A percentile compares a stretch with the other conserved stretches of the same genome.
These are phyloP conservation scores for Phytophthora boehmeriae DNA, from an alignment of 352 stramenopile genomes.

Conservation along the genomic window DNA sequence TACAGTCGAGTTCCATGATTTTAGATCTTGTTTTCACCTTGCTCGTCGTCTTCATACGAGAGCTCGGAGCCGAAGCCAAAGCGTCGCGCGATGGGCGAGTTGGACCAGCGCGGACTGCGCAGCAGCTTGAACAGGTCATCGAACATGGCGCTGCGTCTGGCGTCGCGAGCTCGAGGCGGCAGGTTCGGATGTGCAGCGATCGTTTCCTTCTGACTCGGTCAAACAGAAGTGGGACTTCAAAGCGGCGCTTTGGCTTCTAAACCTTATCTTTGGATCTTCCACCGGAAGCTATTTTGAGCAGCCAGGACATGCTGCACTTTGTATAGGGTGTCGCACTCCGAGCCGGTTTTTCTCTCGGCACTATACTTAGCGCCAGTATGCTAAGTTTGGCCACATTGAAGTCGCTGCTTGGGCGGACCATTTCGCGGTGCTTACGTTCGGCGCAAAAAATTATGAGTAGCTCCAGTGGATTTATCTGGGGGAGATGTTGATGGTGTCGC, in stretches of 20 bases:
- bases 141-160: slow-evolving; percentile 40
- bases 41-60: slow-evolving; percentile 67
- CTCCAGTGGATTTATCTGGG: too few relatives aligned
- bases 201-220: slow-evolving; percentile 21
- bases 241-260: slow-evolving; percentile 23
- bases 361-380: neutral
- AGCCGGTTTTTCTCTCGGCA: neutral
- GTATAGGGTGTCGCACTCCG: slow-evolving; percentile 2
- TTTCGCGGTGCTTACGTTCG: too few relatives aligned
- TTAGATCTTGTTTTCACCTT: slow-evolving; percentile 30
- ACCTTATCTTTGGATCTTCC: slow-evolving; percentile 35
- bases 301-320: neutral
- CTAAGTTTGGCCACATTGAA: too few relatives aligned
- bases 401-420: too few relatives aligned
- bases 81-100: slow-evolving; percentile 73
- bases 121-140: slow-evolving; percentile 85
- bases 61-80: slow-evolving; percentile 72
- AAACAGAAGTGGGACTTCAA: slow-evolving; percentile 8
- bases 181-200: slow-evolving; percentile 29
- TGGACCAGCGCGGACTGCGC: slow-evolving; percentile 78
- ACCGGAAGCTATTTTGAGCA: neutral
- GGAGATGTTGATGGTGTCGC: too few relatives aligned
- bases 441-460: too few relatives aligned
- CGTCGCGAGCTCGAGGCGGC: slow-evolving; percentile 14
- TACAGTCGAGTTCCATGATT: neutral